Evolutionary conservation across 1,139 yeast species (phyloP), one percentile per base, ranked within the genome.

Genomic region (Yamadazyma blattariae): DNA sequence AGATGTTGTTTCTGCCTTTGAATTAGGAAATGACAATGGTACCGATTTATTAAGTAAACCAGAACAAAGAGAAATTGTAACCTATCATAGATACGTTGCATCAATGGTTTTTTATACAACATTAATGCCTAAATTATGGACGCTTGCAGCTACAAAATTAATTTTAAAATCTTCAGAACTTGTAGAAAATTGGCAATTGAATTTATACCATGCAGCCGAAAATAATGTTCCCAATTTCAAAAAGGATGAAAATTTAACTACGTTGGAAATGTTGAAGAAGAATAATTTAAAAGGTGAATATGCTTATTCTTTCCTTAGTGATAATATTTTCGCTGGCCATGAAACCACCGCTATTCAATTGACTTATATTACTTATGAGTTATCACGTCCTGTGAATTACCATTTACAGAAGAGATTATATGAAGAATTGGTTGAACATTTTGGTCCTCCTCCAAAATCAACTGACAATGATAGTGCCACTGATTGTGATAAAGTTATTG

Each of bases 91-190:
- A 28, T 59, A 68, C 27, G 79, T 76, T 27, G 74, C 84, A 0
- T 68, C 81, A n/a, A 71, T 78, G 71, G 79, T 79, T 62, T 82
- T 82, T 53, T 82, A 82, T 77, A 77, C 82, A 0, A 80, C 88
- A 0, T 59, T 75, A 40, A 61, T 75, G 67, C 89, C 90, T 1
- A 52, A 51, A 26, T 66, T 69, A 13, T 78, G 80, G 71, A 49
- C 63, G 30, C 66, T 57, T 52, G 80, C 76, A 1, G 81, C 79
- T 1, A 56, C 72, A 0, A 47, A 58, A 10, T 48, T 58, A 7
- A 63, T 75, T 3, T 48, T 60, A 7, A 45, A 57, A 24, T 74
- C 79, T 0, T 56, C 74, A 2, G 46, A 44, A 10, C 57, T 54
- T 4, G 69, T 77, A 8, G 71, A 70, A 36, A 50, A 58, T 2